Conservation (phyloP, 306 rosid species). For the Lathyrus sativus region DNA sequence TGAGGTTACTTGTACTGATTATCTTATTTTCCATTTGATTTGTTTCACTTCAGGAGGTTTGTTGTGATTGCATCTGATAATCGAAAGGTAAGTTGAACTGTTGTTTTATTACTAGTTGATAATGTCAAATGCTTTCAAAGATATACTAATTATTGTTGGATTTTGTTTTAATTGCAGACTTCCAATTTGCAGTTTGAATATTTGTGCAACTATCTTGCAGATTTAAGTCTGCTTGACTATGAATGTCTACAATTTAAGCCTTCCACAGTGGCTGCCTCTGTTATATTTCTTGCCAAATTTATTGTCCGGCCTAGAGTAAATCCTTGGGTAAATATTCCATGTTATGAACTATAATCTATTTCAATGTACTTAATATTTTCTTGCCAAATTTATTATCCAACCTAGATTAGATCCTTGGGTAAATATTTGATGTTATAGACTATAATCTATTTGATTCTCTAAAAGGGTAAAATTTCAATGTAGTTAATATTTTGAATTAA, state of each 20-base stretch:
- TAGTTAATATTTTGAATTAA: not conserved
- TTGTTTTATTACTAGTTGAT: not conserved
- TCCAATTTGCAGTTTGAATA: conserved; percentile 59
- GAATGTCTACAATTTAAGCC: conserved; percentile 62
- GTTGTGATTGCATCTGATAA: conserved; percentile 40
- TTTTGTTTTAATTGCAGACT: conserved; percentile 42
- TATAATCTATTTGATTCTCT: not conserved
- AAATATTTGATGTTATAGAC: conserved; percentile 25
- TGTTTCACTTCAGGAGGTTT: conserved; percentile 48
- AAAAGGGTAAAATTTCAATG: not conserved
- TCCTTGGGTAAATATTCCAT: conserved; percentile 74
- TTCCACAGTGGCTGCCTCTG: conserved; percentile 77
- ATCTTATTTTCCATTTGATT: not conserved
- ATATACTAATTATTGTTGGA: conserved; percentile 16
- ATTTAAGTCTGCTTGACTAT: conserved; percentile 79
- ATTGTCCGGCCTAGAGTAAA: conserved; percentile 49
- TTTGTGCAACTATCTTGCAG: conserved; percentile 69
- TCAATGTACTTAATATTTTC: conserved; percentile 37
- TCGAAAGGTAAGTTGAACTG: conserved; percentile 46
- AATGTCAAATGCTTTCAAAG: not conserved
- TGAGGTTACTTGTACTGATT: conserved; percentile 5
- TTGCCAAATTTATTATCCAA: conserved; percentile 57
- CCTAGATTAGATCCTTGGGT: conserved; percentile 79
- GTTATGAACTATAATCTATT: not conserved
- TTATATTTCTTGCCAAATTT: conserved; percentile 65